Conservation (phyloP, 1,139 yeast genomes). For the Taphrina populina region DNA sequence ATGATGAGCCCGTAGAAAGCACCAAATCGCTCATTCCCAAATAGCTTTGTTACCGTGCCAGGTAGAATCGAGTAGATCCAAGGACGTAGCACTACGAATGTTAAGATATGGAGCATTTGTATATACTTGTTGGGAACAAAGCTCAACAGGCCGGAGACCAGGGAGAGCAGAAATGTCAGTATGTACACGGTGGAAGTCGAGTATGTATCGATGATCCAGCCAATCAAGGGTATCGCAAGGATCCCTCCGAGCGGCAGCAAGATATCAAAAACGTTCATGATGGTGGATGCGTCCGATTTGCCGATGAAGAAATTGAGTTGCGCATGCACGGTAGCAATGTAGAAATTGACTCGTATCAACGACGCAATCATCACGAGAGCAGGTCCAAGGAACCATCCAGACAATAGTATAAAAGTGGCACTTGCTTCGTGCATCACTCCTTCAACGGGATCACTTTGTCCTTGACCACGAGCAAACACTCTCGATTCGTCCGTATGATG, state of each 20-base stretch:
- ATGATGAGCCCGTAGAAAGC: constrained; percentile 86
- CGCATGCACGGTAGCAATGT: constrained; percentile 18
- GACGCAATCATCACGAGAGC: constrained; percentile 17
- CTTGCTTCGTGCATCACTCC: constrained; percentile 12
- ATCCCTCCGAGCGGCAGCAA: constrained; percentile 49
- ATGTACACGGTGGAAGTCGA: constrained; percentile 61
- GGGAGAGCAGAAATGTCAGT: constrained; percentile 54
- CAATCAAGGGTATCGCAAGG: constrained; percentile 76
- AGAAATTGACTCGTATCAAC: constrained; percentile 16
- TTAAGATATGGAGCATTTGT: constrained; percentile 59
- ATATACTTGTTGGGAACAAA: constrained; percentile 54
- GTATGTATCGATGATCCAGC: constrained; percentile 72
- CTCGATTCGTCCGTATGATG: constrained; percentile 30
- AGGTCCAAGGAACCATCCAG: constrained; percentile 13
- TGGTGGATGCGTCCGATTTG: constrained; percentile 40
- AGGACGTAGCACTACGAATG: constrained; percentile 84
- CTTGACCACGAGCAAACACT: constrained; percentile 34
- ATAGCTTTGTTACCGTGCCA: constrained; percentile 86
- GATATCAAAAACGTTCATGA: constrained; percentile 59
- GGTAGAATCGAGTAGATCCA: constrained; percentile 89
- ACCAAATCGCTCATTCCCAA: constrained; percentile 90
- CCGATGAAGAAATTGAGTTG: constrained; percentile 8
- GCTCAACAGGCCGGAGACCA: constrained; percentile 68
- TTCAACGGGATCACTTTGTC: constrained; percentile 32
- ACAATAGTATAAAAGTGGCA: constrained; percentile 1